Conservation (phyloP, 805 yeast genomes). For the Metschnikowia dekortorum region DNA sequence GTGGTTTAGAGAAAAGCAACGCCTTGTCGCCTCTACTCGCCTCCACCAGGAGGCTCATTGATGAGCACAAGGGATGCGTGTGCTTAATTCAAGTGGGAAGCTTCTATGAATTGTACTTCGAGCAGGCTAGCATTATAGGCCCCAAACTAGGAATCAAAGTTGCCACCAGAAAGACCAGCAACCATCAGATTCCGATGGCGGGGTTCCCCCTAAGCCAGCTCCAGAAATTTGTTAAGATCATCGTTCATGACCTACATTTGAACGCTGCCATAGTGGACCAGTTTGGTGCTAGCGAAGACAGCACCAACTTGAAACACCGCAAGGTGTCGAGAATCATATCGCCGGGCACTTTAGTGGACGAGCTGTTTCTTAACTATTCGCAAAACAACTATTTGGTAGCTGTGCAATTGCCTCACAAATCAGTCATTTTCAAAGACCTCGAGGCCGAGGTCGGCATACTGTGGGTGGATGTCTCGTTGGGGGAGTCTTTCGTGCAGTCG, state of each 20-base stretch:
- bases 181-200: conserved; percentile 63
- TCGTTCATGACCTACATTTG: conserved; percentile 64
- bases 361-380: conserved; percentile 69
- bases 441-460: conserved; percentile 59
- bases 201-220: conserved; percentile 81
- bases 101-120: conserved; percentile 83
- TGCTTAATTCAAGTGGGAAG: conserved; percentile 75
- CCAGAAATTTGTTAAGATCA: conserved; percentile 65
- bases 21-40: conserved; percentile 35
- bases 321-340: conserved; percentile 77
- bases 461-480: conserved; percentile 89
- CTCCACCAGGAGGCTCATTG: conserved; percentile 28
- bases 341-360: conserved; percentile 91
- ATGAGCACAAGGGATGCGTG: conserved; percentile 35
- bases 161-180: conserved; percentile 49
- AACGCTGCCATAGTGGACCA: conserved; percentile 87
- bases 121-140: conserved; percentile 76
- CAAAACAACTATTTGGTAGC: conserved; percentile 68
- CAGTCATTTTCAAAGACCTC: conserved; percentile 35
- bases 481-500: conserved; percentile 67
- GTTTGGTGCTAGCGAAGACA: conserved; percentile 20
- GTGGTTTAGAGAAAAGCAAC: conserved; percentile 30
- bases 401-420: conserved; percentile 40
- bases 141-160: conserved; percentile 68
- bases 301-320: conserved; percentile 47